Conservation (phyloP, 192 early-diverging fungal genomes). For the Dispira parvispora region DNA sequence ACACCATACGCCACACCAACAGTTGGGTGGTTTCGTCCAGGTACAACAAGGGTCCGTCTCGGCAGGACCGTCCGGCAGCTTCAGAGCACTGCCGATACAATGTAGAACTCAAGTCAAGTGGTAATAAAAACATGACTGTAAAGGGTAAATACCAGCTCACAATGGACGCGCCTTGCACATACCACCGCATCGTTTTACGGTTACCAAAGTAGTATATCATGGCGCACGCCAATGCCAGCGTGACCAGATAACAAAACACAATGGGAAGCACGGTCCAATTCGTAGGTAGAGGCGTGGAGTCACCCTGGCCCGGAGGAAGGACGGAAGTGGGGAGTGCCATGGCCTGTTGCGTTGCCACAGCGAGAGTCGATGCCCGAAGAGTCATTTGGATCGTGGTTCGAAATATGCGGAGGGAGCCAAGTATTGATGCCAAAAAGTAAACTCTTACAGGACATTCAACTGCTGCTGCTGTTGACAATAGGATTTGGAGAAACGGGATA, state of each 20-base stretch:
- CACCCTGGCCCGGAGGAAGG: too few relatives aligned
- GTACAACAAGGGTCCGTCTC: slow-evolving; percentile 52
- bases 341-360: too few relatives aligned
- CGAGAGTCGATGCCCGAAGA: too few relatives aligned
- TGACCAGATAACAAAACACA: slow-evolving; percentile 27
- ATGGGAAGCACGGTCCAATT: slow-evolving; percentile 14
- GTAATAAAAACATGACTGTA: slow-evolving; percentile 76
- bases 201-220: slow-evolving; percentile 69
- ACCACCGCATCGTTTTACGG: slow-evolving; percentile 60
- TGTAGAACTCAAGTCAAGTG: slow-evolving; percentile 79
- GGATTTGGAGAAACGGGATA: too few relatives aligned
- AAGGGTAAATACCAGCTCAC: slow-evolving; percentile 84
- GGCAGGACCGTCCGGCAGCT: slow-evolving; percentile 28
- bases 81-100: slow-evolving; percentile 44
- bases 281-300: background rate
- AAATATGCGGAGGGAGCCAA: too few relatives aligned
- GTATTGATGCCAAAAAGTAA: too few relatives aligned
- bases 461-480: too few relatives aligned
- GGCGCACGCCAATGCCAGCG: slow-evolving; percentile 31
- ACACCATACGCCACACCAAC: slow-evolving; percentile 65
- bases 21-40: slow-evolving; percentile 49
- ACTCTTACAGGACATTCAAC: too few relatives aligned
- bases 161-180: slow-evolving; percentile 51
- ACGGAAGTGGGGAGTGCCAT: too few relatives aligned
- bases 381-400: too few relatives aligned